phyloP scores from a whole-genome alignment of 805 yeast species.

The Hemisphaericaspora nanyangensis region DNA sequence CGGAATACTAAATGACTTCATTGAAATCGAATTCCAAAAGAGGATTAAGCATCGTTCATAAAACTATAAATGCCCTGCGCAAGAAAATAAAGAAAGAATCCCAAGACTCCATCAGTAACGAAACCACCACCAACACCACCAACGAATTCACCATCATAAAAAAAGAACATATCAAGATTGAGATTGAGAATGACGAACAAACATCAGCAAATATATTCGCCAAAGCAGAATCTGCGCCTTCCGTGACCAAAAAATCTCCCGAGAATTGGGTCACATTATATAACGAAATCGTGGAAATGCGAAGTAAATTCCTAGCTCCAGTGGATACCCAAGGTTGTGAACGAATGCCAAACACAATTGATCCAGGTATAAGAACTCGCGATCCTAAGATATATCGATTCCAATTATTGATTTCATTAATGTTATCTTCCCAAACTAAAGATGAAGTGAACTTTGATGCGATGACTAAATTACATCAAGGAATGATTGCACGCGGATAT shows the following conservation, averaged over 20 bases:
- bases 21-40: no score
- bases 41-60: no score
- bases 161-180: conserved; percentile 8
- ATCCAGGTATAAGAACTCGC: conserved; percentile 23
- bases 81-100: no score
- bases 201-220: conserved; percentile 11
- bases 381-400: conserved; percentile 51
- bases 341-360: conserved; percentile 44
- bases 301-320: conserved; percentile 66
- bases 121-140: no score
- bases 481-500: conserved; percentile 36
- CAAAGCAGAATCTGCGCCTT: conserved; percentile 3
- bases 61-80: no score
- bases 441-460: conserved; percentile 82
- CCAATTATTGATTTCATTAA: conserved; percentile 73
- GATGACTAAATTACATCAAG: conserved; percentile 54
- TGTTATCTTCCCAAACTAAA: conserved; percentile 89
- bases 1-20: no score
- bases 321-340: conserved; percentile 91
- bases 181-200: conserved; percentile 1
- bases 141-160: neutral
- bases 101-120: no score
- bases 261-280: conserved; percentile 54
- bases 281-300: conserved; percentile 60
- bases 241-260: conserved; percentile 19